Evolutionary conservation across 805 yeast genomes (phyloP).

Genomic region (Wickerhamomyces bisporus): DNA sequence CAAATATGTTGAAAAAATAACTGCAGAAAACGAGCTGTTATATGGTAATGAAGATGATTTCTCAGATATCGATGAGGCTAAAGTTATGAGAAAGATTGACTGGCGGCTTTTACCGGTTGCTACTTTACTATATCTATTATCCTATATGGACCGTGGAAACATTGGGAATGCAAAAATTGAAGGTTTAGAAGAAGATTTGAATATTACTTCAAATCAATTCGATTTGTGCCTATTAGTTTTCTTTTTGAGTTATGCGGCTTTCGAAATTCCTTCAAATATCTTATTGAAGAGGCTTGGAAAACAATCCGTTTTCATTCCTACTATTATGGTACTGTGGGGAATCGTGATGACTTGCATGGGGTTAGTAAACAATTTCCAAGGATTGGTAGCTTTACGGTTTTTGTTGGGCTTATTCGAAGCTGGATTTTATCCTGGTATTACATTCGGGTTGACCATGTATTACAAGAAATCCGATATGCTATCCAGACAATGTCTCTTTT

Average conservation of each 20-base stretch:
- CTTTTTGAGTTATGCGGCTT: slow-evolving; percentile 39
- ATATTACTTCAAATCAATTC: slow-evolving; percentile 36
- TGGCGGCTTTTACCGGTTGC: slow-evolving; percentile 39
- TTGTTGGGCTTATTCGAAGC: slow-evolving; percentile 40
- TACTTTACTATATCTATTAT: slow-evolving; percentile 41
- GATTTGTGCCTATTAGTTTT: slow-evolving; percentile 41
- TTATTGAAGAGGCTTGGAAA: slow-evolving; percentile 36
- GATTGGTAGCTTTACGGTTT: slow-evolving; percentile 34
- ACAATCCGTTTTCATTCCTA: slow-evolving; percentile 42
- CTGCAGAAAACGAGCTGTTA: no score
- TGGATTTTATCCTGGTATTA: slow-evolving; percentile 38
- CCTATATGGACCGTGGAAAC: slow-evolving; percentile 47
- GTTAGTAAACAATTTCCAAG: slow-evolving; percentile 30
- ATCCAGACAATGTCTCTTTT: slow-evolving; percentile 33
- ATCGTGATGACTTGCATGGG: slow-evolving; percentile 41
- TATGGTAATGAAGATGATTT: no score
- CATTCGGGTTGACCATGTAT: slow-evolving; percentile 33
- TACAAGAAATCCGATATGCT: slow-evolving; percentile 34
- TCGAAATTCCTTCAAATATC: slow-evolving; percentile 36
- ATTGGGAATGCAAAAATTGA: slow-evolving; percentile 51
- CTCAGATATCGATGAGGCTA: slow-evolving; percentile 18
- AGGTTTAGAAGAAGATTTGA: slow-evolving; percentile 40
- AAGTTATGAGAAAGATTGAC: slow-evolving; percentile 36
- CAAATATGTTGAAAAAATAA: no score
- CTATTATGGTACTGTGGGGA: slow-evolving; percentile 40